Percentiles rank a stretch among this genome's conserved stretches.
phyloP scores from a whole-genome alignment of 805 yeast species.

The Wickerhamomyces alni region DNA sequence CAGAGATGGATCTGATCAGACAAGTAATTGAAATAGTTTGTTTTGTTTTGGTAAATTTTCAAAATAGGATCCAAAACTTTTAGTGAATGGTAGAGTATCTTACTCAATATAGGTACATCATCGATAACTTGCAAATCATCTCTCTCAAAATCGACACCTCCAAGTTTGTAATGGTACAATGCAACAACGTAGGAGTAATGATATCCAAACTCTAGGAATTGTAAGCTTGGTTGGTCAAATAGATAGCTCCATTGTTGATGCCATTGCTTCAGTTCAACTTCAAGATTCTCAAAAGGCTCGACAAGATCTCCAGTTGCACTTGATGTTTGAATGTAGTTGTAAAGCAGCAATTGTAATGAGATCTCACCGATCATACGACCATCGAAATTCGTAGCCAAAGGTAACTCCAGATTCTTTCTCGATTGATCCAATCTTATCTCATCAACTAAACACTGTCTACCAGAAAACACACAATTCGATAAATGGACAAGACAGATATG shows the following conservation, averaged over 20 bases:
- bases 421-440: conserved; percentile 54
- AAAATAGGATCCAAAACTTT: conserved; percentile 23
- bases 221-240: conserved; percentile 64
- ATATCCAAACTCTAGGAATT: conserved; percentile 68
- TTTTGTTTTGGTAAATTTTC: conserved; percentile 21
- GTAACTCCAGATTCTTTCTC: conserved; percentile 47
- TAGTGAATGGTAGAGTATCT: conserved; percentile 20
- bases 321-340: conserved; percentile 47
- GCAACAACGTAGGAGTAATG: conserved; percentile 54
- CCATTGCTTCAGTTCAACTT: conserved; percentile 54
- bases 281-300: conserved; percentile 29
- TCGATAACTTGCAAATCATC: conserved; percentile 14
- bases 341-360: conserved; percentile 50
- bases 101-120: conserved; percentile 18
- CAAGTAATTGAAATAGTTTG: conserved; percentile 59
- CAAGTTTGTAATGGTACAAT: conserved; percentile 31
- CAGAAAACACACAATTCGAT: conserved; percentile 59
- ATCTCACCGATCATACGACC: conserved; percentile 80
- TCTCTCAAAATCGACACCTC: not conserved
- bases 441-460: conserved; percentile 59
- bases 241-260: conserved; percentile 62
- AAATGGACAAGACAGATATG: conserved; percentile 64
- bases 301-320: conserved; percentile 6
- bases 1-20: conserved; percentile 62
- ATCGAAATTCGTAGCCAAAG: conserved; percentile 69